Evolutionary conservation across 345 rosid genomes (phyloP).

Genomic region (Melaleuca alternifolia): DNA sequence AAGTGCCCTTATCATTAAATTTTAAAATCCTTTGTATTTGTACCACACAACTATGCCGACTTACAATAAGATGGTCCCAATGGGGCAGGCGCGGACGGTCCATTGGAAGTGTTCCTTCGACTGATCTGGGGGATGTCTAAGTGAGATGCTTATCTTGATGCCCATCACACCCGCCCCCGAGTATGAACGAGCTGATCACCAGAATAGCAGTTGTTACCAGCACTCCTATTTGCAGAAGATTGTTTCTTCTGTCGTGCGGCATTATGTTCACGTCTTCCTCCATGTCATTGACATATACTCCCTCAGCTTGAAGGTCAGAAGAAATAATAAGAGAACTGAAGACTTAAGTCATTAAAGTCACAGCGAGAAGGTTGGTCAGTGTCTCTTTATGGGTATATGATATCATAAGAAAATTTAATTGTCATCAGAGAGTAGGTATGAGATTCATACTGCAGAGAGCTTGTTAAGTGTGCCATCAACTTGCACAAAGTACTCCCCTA

Average conservation of each 20-base stretch:
- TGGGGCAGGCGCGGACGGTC: not conserved
- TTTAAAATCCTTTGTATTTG: not conserved
- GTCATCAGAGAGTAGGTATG: not conserved
- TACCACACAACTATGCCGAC: not conserved
- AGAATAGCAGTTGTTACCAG: conserved; percentile 81
- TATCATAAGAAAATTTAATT: not conserved
- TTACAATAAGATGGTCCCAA: not conserved
- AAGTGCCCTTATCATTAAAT: not conserved
- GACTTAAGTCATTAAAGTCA: not conserved
- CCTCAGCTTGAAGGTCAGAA: conserved; percentile 11
- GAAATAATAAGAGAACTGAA: not conserved
- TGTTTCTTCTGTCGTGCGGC: not conserved
- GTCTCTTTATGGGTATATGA: too few species aligned
- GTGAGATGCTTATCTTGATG: conserved; percentile 46
- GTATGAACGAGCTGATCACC: conserved; percentile 49
- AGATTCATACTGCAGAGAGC: conserved; percentile 22
- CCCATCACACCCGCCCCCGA: conserved; percentile 55
- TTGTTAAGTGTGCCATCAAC: conserved; percentile 31
- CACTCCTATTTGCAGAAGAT: not conserved
- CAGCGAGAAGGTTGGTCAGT: not conserved
- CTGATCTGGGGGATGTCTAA: not conserved
- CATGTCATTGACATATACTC: conserved; percentile 32
- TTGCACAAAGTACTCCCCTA: conserved; percentile 30
- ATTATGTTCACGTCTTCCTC: conserved; percentile 31
- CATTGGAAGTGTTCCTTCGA: not conserved